Percentiles rank a stretch among this genome's conserved stretches.
Evolutionary conservation across 129 eudicot genomes (phyloP).

Genomic region (Escallonia rubra): DNA sequence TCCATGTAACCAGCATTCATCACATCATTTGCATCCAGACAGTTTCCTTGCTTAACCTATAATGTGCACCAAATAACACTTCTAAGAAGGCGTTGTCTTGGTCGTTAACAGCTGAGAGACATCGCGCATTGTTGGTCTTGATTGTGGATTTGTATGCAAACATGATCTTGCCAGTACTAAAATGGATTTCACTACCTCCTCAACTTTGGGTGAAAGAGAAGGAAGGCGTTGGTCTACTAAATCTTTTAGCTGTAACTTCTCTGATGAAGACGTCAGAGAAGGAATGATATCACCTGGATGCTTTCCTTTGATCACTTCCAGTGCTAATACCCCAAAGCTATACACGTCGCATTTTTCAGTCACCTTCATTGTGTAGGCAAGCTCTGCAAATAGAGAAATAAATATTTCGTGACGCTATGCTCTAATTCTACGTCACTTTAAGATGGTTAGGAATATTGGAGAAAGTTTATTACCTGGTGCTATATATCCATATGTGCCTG

Average conservation of each 20-base stretch:
- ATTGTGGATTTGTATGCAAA: slow-evolving; percentile 13
- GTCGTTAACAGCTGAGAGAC: slow-evolving; percentile 1
- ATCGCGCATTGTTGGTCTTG: slow-evolving; percentile 32
- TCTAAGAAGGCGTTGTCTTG: too few relatives aligned
- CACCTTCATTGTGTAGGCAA: slow-evolving; percentile 21
- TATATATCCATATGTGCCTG: slow-evolving; percentile 36
- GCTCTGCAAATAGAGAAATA: slow-evolving; percentile 8
- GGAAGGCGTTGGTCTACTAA: slow-evolving; percentile 27
- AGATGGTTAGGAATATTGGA: too few relatives aligned
- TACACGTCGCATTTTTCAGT: slow-evolving; percentile 24
- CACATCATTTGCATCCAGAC: too few relatives aligned
- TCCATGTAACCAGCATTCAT: too few relatives aligned
- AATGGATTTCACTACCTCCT: slow-evolving; percentile 1
- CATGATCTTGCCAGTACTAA: slow-evolving; percentile 25
- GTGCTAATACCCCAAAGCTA: slow-evolving; percentile 22
- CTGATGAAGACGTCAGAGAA: neutral
- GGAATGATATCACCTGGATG: slow-evolving; percentile 21
- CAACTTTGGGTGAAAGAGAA: slow-evolving; percentile 8
- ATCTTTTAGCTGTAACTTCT: slow-evolving; percentile 2
- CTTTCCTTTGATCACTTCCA: slow-evolving; percentile 23
- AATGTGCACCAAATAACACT: too few relatives aligned
- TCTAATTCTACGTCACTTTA: too few relatives aligned
- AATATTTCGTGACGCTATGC: too few relatives aligned
- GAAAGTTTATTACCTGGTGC: slow-evolving; percentile 26
- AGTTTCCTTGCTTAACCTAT: too few relatives aligned